Conservation (phyloP, 345 rosid species). For the Gossypium anomalum region DNA sequence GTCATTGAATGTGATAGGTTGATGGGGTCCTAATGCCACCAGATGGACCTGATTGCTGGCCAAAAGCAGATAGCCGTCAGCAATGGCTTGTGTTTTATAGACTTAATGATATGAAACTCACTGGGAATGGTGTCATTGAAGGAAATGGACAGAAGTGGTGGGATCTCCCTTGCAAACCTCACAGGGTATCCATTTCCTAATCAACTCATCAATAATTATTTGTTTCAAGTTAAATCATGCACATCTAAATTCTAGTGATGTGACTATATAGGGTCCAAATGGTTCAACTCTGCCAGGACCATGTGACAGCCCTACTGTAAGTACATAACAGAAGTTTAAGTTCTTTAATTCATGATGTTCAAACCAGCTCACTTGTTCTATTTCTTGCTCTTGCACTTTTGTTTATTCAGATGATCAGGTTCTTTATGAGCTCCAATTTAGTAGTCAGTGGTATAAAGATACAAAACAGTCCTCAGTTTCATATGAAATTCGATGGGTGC, state of each 20-base stretch:
- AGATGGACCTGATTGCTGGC: conserved; percentile 89
- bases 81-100: conserved; percentile 95
- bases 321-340: conserved; percentile 19
- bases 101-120: conserved; percentile 54
- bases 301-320: conserved; percentile 87
- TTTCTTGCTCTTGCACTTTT: neutral
- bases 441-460: conserved; percentile 60
- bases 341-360: neutral
- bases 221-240: neutral
- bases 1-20: conserved; percentile 34
- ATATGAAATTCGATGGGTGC: conserved; percentile 95
- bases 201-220: neutral
- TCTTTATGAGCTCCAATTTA: conserved; percentile 91
- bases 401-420: conserved; percentile 62
- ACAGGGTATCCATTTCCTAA: conserved; percentile 50
- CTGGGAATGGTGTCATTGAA: conserved; percentile 81
- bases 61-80: conserved; percentile 55
- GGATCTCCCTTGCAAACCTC: conserved; percentile 99
- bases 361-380: neutral
- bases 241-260: neutral
- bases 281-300: conserved; percentile 59
- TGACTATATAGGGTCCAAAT: conserved; percentile 52
- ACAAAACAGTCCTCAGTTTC: conserved; percentile 93
- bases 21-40: conserved; percentile 88
- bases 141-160: conserved; percentile 98